Evolutionary conservation across 2,329 filamentous ascomycete genomes (phyloP), one percentile per base, ranked within the genome.

Genomic region (Stachybotrys elegans): DNA sequence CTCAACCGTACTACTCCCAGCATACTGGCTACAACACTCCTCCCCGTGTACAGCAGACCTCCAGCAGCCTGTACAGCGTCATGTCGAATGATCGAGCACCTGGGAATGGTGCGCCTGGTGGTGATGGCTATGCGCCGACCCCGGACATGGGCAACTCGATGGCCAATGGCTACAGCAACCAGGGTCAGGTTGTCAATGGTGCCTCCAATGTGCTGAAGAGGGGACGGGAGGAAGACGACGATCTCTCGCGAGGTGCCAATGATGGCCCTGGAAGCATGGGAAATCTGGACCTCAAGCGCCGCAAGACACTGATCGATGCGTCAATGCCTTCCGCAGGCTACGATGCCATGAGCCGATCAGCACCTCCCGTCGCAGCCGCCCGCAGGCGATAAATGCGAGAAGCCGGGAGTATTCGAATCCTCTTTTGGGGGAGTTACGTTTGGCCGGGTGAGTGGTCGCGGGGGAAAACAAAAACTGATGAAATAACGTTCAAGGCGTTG

Each of bases 11-110:
- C 64, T 96, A 94, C 67, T 65, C 77, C 6, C 78, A 78, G 48
- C 73, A 75, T 61, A 63, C 76, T 41, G 84, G 83, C 21, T 95
- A 94, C 68, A 85, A 74, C 61, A 91, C 88, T 1, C 86, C 91
- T 40, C 89, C 90, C 19, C 83, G 89, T 34, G 73, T 78, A 8
- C 71, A 75, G 45, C 74, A 82, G 47, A 77, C 85, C 4, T 83
- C 87, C 1, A 91, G 88, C 71, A 94, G 83, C 60, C 72, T 95
- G 41, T 95, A 95, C 74, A 94, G 83, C 64, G 85, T 94, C 50
- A 90, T 95, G 70, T 91, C 85, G 62, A 89, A 88, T 60, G 86
- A 88, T 47, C 79, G 88, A 21, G 79, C 72, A 39, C 68, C 73
- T 22, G 65, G 80, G 11, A 70, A 57, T 53, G 84, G 84, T n/a